These are phyloP conservation scores for Penicillium sp. DNA, from an alignment of 2,329 filamentous ascomycete species.

Conservation along the genomic window DNA sequence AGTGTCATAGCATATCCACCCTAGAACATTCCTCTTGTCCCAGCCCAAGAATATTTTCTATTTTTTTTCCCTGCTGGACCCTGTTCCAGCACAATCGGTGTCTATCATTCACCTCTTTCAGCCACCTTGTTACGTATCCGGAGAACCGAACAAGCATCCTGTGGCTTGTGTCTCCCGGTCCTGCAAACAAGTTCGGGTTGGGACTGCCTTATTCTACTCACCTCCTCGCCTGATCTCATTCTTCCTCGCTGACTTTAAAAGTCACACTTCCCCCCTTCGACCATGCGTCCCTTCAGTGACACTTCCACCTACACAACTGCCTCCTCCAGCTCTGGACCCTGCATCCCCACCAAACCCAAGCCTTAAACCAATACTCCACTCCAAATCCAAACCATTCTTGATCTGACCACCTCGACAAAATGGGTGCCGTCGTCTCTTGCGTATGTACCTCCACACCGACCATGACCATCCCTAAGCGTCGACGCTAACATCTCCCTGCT, in stretches of 20 bases:
- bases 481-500: constrained; percentile 12
- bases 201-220: background rate
- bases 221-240: constrained; percentile 3
- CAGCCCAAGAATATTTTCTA: background rate
- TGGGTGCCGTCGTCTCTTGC: constrained; percentile 83
- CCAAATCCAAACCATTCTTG: constrained; percentile 8
- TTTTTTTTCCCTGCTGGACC: background rate
- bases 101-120: constrained; percentile 26
- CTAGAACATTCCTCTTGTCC: constrained; percentile 9
- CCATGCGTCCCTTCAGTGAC: constrained; percentile 35
- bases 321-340: constrained; percentile 30
- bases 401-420: constrained; percentile 47
- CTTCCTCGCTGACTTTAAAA: constrained; percentile 6
- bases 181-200: constrained; percentile 3
- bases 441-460: constrained; percentile 62
- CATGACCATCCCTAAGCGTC: too few species aligned
- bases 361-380: constrained; percentile 15
- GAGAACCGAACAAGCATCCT: background rate
- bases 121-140: constrained; percentile 22
- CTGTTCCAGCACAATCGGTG: constrained; percentile 8
- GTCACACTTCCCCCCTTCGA: constrained; percentile 8
- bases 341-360: constrained; percentile 18
- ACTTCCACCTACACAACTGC: constrained; percentile 31
- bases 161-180: background rate
- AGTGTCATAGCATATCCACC: background rate